Percentiles rank a stretch among this genome's conserved stretches.
These are phyloP conservation scores for Argentina anserina DNA, from an alignment of 306 rosid genomes.

Conservation along the genomic window DNA sequence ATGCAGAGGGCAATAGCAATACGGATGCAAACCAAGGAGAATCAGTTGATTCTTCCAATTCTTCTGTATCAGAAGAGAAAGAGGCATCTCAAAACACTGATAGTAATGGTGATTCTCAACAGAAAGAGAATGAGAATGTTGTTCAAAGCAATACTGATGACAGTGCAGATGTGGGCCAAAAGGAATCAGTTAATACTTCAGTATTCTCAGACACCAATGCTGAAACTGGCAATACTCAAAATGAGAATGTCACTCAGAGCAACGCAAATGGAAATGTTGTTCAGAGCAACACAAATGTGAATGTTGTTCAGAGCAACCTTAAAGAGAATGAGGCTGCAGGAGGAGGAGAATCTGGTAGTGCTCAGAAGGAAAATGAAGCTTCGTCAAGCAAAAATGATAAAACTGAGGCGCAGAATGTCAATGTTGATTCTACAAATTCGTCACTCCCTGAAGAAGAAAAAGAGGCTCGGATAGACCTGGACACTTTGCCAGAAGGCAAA, in stretches of 20 bases:
- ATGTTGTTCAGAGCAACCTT: constrained; percentile 28
- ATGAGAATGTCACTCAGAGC: constrained; percentile 27
- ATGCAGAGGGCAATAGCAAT: constrained; percentile 14
- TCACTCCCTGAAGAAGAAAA: constrained; percentile 39
- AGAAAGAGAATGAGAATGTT: constrained; percentile 36
- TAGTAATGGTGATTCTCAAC: constrained; percentile 25
- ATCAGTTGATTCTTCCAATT: constrained; percentile 23
- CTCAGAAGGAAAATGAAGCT: constrained; percentile 36
- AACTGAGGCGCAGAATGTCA: constrained; percentile 25
- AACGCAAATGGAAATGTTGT: constrained; percentile 9
- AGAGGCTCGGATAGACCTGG: constrained; percentile 54
- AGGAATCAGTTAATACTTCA: constrained; percentile 31
- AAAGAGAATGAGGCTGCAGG: constrained; percentile 28
- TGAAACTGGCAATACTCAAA: constrained; percentile 28
- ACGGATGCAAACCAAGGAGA: constrained; percentile 35
- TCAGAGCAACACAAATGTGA: not conserved
- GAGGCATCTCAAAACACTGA: constrained; percentile 25
- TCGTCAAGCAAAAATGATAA: constrained; percentile 17
- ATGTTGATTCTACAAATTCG: constrained; percentile 36
- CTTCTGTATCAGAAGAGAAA: constrained; percentile 16
- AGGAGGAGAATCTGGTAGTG: constrained; percentile 30
- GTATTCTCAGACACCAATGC: constrained; percentile 32
- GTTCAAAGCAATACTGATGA: constrained; percentile 15
- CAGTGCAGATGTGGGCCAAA: constrained; percentile 33
- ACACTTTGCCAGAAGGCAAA: constrained; percentile 57